Base-by-base conservation (phyloP, 2,329 filamentous ascomycete genomes). In the Botrytis pseudocinerea region DNA sequence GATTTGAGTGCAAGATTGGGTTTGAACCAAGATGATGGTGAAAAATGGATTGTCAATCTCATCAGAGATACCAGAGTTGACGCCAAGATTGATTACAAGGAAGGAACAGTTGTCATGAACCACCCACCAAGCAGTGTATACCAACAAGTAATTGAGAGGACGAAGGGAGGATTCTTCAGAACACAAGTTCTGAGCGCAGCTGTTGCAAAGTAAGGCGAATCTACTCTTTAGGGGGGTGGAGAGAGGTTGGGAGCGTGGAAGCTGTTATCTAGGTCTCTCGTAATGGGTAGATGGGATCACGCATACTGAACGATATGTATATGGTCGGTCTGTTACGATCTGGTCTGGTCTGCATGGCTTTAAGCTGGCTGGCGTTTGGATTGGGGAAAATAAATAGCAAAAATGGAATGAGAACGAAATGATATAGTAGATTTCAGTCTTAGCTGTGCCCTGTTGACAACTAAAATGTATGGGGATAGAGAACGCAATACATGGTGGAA, bases 11-110 rank as follows among this genome's bases (percentile, higher is more conserved):
- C 91, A 76, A 93, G 96, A 82, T 90, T 99, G 74, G 96, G 95
- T 77, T 88, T 99, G 77, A 94, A 92, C 82, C 91, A 95, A 80
- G 94, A 97, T 81, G 96, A 98, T 81, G 96, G 96, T 80, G 96
- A 99, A 90, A 99, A 99, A 88, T 99, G 96, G 96, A 99, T 99
- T 81, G 96, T 99, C 80, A 99, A 99, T 87, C 89, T 99, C 77
- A 99, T 99, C 85, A 92, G 96, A 76, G 96, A 99, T 85, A 99
- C 96, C 38, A 90, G 95, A 76, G 93, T 99, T 76, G 96, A 99
- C 82, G 96, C 96, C 80, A 99, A 99, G 90, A 98, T 98, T 82
- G 96, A 99, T 85, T 98, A 97, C 86, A 94, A 98, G 87, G 93
- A 97, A 85, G 96, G 96, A 81, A 98, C 96, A 71, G 96, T 99